Percentiles rank a stretch among this genome's conserved stretches.
These are phyloP conservation scores for Zhuliangozyma parablackwelliae DNA, from an alignment of 1,139 yeast genomes.

Conservation along the genomic window DNA sequence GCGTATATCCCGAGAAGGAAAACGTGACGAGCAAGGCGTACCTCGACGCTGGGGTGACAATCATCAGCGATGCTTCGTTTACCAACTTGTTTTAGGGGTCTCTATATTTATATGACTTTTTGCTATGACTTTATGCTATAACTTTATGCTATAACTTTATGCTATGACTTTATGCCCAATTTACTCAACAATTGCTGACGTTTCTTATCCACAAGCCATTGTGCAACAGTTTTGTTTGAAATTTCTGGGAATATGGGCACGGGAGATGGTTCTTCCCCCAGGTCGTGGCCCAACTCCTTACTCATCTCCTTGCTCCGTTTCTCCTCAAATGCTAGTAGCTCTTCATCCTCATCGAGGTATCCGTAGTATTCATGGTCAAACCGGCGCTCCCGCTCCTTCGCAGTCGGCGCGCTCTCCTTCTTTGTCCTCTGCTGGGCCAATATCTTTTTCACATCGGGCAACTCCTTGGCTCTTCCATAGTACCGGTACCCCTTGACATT, in stretches of 20 bases:
- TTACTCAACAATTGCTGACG: slow-evolving; percentile 39
- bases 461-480: slow-evolving; percentile 79
- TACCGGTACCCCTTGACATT: slow-evolving; percentile 57
- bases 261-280: no score
- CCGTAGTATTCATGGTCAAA: slow-evolving; percentile 42
- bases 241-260: no score
- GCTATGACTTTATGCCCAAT: slow-evolving; percentile 13
- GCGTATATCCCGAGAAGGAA: slow-evolving; percentile 31
- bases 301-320: no score
- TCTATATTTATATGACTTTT: neutral
- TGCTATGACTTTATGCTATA: neutral
- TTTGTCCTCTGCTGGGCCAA: slow-evolving; percentile 30
- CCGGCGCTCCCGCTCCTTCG: slow-evolving; percentile 15
- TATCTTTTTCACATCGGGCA: slow-evolving; percentile 67
- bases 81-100: neutral
- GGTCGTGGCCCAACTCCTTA: no score
- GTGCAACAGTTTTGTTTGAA: slow-evolving; percentile 36
- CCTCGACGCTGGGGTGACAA: slow-evolving; percentile 22
- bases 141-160: neutral
- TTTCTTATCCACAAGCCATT: slow-evolving; percentile 43
- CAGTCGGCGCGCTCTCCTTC: slow-evolving; percentile 10
- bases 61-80: slow-evolving; percentile 11
- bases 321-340: neutral
- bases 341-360: slow-evolving; percentile 25
- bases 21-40: slow-evolving; percentile 26